These are phyloP conservation scores for Metschnikowia kofuensis DNA, from an alignment of 805 yeast genomes.

Conservation along the genomic window DNA sequence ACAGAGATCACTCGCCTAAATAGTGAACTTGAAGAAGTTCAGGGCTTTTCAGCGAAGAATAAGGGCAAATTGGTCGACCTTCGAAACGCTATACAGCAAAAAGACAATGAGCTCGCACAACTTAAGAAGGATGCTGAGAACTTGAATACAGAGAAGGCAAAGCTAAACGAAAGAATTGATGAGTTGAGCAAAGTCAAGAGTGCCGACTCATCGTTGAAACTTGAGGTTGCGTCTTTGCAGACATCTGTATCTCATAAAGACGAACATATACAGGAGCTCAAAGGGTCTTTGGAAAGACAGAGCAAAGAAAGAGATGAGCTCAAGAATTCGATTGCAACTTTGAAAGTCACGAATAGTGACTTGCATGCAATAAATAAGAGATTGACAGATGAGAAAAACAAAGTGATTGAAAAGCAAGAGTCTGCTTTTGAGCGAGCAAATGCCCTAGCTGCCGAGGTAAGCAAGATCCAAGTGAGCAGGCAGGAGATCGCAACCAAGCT, in stretches of 20 bases:
- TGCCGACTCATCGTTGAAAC: slow-evolving; percentile 44
- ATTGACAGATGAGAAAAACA: slow-evolving; percentile 38
- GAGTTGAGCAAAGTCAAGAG: slow-evolving; percentile 30
- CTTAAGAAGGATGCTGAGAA: slow-evolving; percentile 23
- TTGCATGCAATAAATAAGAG: slow-evolving; percentile 33
- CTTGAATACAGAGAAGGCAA: slow-evolving; percentile 31
- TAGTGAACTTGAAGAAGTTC: slow-evolving; percentile 3
- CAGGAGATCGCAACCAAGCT: slow-evolving; percentile 38
- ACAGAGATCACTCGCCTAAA: slow-evolving; percentile 1
- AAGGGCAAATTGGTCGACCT: slow-evolving; percentile 21
- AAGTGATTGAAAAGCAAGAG: slow-evolving; percentile 43
- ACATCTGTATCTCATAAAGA: slow-evolving; percentile 47
- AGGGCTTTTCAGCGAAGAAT: slow-evolving; percentile 6
- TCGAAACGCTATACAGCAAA: slow-evolving; percentile 1
- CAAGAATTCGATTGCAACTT: slow-evolving; percentile 35
- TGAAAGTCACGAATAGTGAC: slow-evolving; percentile 42
- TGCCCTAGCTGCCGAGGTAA: slow-evolving; percentile 33
- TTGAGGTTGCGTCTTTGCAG: slow-evolving; percentile 47
- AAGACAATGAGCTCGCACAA: slow-evolving; percentile 19
- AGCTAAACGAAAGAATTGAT: slow-evolving; percentile 30
- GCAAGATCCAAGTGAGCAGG: slow-evolving; percentile 42
- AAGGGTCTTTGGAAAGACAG: slow-evolving; percentile 27
- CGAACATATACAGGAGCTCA: slow-evolving; percentile 35
- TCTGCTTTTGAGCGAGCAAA: slow-evolving; percentile 27
- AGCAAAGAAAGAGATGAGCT: slow-evolving; percentile 39